phyloP scores from a whole-genome alignment of 805 yeast genomes.

The Candida silvatica region DNA sequence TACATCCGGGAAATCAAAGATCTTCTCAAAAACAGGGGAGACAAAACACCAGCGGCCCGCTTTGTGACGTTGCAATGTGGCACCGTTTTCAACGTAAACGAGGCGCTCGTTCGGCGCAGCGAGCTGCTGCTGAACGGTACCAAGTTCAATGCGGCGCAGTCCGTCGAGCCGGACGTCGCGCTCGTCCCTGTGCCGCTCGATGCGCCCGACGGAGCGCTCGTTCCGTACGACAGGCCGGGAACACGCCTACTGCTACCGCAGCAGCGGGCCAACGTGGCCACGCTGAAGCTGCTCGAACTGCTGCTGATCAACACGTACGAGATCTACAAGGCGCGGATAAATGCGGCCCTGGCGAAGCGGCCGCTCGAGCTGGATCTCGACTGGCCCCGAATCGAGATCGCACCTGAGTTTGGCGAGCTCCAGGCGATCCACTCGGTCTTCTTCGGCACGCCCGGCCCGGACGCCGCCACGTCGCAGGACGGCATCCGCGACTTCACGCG shows the following conservation, averaged over 20 bases:
- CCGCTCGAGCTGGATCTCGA: neutral
- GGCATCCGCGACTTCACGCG: constrained; percentile 13
- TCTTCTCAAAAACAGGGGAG: constrained; percentile 11
- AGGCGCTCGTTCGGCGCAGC: constrained; percentile 29
- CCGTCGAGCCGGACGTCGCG: constrained; percentile 30
- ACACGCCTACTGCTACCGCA: constrained; percentile 15
- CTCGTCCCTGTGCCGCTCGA: constrained; percentile 26
- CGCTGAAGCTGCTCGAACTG: constrained; percentile 18
- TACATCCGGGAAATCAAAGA: constrained; percentile 22
- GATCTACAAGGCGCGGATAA: constrained; percentile 18
- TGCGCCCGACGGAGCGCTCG: constrained; percentile 21
- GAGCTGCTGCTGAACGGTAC: constrained; percentile 26
- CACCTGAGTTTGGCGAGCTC: neutral
- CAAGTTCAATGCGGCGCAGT: constrained; percentile 36
- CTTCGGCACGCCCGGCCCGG: neutral
- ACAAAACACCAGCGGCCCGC: constrained; percentile 24
- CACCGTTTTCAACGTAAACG: constrained; percentile 31
- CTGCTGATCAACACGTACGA: constrained; percentile 21
- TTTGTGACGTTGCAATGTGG: constrained; percentile 30
- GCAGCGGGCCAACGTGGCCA: constrained; percentile 15
- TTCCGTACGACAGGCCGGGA: neutral
- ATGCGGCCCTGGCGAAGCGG: constrained; percentile 10
- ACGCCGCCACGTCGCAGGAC: constrained; percentile 7
- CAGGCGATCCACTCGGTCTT: neutral
- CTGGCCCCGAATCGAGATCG: neutral